Base-by-base conservation (phyloP, 441 rosid species). In the Pelargonium fulgidum region DNA sequence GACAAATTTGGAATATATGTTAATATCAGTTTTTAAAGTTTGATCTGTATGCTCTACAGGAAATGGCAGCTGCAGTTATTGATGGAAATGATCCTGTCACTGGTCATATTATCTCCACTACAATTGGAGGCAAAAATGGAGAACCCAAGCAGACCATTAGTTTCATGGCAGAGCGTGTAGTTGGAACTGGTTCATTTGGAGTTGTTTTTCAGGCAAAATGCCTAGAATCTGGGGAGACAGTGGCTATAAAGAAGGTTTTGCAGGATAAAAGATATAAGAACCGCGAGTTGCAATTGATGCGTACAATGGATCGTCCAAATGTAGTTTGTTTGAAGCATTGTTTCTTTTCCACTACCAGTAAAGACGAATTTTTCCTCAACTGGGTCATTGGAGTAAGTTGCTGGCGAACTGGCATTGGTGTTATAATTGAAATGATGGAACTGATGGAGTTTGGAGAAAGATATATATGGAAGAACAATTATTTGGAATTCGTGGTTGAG, bases 161-260 rank as follows among this genome's bases (percentile, higher is more conserved):
- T 77, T 94, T 89, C 80, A 94, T 92, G 99, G 98, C 99, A 44
- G 99, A 94, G 85, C 86, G 96, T 19, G 91, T 92, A 56, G 92
- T 94, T 3, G 99, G 98, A 42, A 92, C 86, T 69, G 99, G 99
- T 47, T 92, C 99, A 0, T 94, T 94, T 76, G 99, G 99, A 26
- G 82, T 33, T 17, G 20, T 3, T 48, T 63, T 63, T 61, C 74
- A 92, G 97, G 96, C 98, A 4, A 92, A 87, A 81, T 90, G 96
- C 79, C 66, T 92, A 58, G 96, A 92, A 80, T 83, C 86, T 1
- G 91, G 86, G 24, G 96, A 88, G 73, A 75, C 87, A 68, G 90
- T 92, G 69, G 96, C 97, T 68, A 92, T 92, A 66, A 92, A 92
- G 90, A 92, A 92, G 83, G 98, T 89, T 69, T 75, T 87, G 72